These are phyloP conservation scores for Mortierella sp. DNA, from an alignment of 371 early-diverging fungal genomes.

Conservation along the genomic window DNA sequence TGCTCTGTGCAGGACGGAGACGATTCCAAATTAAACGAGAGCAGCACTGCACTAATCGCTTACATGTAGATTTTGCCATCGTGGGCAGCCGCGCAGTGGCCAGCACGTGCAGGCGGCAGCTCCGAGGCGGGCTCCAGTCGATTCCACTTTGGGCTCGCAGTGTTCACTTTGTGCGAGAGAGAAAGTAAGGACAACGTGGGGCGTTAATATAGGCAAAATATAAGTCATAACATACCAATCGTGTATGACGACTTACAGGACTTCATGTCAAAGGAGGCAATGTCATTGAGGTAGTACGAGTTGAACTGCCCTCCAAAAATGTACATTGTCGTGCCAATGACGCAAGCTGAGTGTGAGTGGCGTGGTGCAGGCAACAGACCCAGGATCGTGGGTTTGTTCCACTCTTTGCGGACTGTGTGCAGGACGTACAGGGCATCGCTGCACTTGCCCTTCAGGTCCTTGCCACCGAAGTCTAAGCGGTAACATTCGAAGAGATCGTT, in stretches of 20 bases:
- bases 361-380: conserved; percentile 72
- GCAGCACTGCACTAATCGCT: not conserved
- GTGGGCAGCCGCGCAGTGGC: conserved; percentile 67
- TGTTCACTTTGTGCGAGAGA: conserved; percentile 37
- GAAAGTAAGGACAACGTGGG: not conserved
- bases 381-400: conserved; percentile 66
- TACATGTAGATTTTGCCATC: conserved; percentile 74
- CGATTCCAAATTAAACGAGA: not conserved
- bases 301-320: conserved; percentile 82
- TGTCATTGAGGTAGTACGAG: conserved; percentile 73
- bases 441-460: conserved; percentile 53
- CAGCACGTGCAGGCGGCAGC: conserved; percentile 67
- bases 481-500: conserved; percentile 1
- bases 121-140: conserved; percentile 60
- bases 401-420: conserved; percentile 58
- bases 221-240: too few relatives aligned
- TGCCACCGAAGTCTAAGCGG: conserved; percentile 43
- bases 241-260: conserved; percentile 70
- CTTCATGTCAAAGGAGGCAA: conserved; percentile 76
- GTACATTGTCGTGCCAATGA: conserved; percentile 73
- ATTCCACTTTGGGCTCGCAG: conserved; percentile 67
- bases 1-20: not conserved
- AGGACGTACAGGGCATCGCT: conserved; percentile 37
- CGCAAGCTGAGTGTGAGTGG: conserved; percentile 74
- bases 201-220: not conserved